Percentiles rank a stretch among this genome's conserved stretches.
These are phyloP conservation scores for Paecilomyces sp. DNA, from an alignment of 2,329 filamentous ascomycete species.

Conservation along the genomic window DNA sequence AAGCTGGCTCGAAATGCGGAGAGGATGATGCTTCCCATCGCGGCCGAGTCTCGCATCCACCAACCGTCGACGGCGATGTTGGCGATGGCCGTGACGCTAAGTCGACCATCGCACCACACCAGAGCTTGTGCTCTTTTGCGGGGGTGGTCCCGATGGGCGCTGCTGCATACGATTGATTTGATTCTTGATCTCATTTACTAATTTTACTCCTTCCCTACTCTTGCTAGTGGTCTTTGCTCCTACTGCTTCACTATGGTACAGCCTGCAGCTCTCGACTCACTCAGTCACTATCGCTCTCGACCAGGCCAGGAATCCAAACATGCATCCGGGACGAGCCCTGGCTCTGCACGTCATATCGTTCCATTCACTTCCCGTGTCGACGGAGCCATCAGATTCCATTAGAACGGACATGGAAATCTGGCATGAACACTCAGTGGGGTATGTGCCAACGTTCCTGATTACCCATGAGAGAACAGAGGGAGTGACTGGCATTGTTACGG, in stretches of 20 bases:
- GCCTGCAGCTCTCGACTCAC: too few species aligned
- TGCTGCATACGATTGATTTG: background rate
- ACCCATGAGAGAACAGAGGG: background rate
- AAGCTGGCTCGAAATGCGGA: background rate
- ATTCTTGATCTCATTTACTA: background rate
- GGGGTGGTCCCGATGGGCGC: background rate
- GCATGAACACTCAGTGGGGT: background rate
- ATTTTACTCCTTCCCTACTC: too few species aligned
- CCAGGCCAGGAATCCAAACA: background rate
- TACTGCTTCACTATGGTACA: too few species aligned
- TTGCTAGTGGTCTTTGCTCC: too few species aligned
- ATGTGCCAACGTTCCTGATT: background rate
- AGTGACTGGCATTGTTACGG: background rate
- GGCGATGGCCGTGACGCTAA: background rate
- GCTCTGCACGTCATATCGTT: background rate
- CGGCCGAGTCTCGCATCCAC: background rate
- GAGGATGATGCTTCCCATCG: background rate
- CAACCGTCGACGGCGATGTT: background rate
- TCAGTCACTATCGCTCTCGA: too few species aligned
- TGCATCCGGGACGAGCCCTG: background rate
- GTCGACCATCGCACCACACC: background rate
- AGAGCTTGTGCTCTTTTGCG: background rate
- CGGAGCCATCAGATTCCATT: background rate
- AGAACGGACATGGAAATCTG: background rate
- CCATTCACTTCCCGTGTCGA: background rate